Conservation (phyloP, 768 basidiomycete genomes). For the Leccinum aurantiacum region DNA sequence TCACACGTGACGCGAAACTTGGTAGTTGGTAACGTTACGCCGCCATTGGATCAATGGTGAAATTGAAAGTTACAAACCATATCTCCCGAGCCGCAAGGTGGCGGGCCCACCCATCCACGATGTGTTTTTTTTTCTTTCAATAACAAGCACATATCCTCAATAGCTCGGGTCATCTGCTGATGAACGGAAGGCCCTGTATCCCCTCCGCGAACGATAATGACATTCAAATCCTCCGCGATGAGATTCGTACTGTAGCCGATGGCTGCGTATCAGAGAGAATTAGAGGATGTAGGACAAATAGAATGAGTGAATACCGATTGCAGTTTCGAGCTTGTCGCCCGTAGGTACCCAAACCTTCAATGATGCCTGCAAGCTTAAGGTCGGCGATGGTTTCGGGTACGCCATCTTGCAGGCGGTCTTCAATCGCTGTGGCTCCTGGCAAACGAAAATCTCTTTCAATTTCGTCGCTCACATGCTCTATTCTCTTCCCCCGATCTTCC, state of each 20-base stretch:
- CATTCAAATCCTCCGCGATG: slow-evolving; percentile 84
- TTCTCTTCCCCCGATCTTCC: slow-evolving; percentile 73
- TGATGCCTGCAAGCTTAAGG: slow-evolving; percentile 95
- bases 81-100: slow-evolving; percentile 7
- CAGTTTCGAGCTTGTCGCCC: slow-evolving; percentile 97
- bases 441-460: slow-evolving; percentile 80
- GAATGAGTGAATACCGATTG: slow-evolving; percentile 62
- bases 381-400: slow-evolving; percentile 97
- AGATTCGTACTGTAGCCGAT: slow-evolving; percentile 98
- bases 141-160: slow-evolving; percentile 47
- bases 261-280: slow-evolving; percentile 44
- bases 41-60: too few relatives aligned
- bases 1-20: too few relatives aligned
- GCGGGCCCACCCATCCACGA: slow-evolving; percentile 1
- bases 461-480: slow-evolving; percentile 77
- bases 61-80: neutral
- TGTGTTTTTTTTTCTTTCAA: neutral
- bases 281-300: neutral
- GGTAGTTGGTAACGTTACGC: too few relatives aligned
- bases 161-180: slow-evolving; percentile 75
- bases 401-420: slow-evolving; percentile 96
- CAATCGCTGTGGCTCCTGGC: slow-evolving; percentile 95
- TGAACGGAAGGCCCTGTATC: slow-evolving; percentile 64
- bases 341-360: slow-evolving; percentile 92
- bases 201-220: slow-evolving; percentile 89